A percentile compares a stretch with the other conserved stretches of the same genome.
Conservation (phyloP, 1,139 yeast genomes). For the Candida tunisiensis region DNA sequence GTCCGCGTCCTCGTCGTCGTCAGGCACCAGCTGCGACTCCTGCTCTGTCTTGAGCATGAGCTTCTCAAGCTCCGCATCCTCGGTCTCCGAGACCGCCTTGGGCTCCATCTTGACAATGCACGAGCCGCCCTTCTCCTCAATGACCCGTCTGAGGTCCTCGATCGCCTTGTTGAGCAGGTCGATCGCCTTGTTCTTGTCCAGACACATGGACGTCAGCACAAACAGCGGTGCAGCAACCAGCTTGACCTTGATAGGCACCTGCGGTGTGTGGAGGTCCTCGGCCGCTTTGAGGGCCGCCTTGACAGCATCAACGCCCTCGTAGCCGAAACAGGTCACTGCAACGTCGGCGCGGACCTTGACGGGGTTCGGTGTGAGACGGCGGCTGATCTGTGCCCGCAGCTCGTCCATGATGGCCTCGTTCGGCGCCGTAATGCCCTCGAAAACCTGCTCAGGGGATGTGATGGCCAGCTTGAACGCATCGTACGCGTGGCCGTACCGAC, state of each 20-base stretch:
- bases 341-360: slow-evolving; percentile 95
- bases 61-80: slow-evolving; percentile 95
- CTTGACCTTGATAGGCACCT: slow-evolving; percentile 73
- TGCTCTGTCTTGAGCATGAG: slow-evolving; percentile 61
- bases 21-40: slow-evolving; percentile 45
- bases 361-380: slow-evolving; percentile 95
- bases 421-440: slow-evolving; percentile 70
- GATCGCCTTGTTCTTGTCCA: slow-evolving; percentile 83
- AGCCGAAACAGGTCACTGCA: slow-evolving; percentile 92
- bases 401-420: slow-evolving; percentile 53
- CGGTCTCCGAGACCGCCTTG: slow-evolving; percentile 96
- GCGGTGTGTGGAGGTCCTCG: slow-evolving; percentile 69
- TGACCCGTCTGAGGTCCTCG: slow-evolving; percentile 50
- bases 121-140: slow-evolving; percentile 64
- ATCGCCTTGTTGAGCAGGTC: slow-evolving; percentile 66
- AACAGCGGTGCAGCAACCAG: slow-evolving; percentile 96
- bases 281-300: slow-evolving; percentile 79
- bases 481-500: slow-evolving; percentile 91
- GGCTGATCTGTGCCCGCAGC: slow-evolving; percentile 67
- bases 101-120: slow-evolving; percentile 96
- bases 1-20: slow-evolving; percentile 40
- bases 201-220: slow-evolving; percentile 82
- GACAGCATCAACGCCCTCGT: slow-evolving; percentile 97
- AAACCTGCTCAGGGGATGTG: slow-evolving; percentile 70
- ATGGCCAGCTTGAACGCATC: slow-evolving; percentile 95